These are phyloP conservation scores for Niebla homalea DNA, from an alignment of 495 filamentous ascomycete species.

Conservation along the genomic window DNA sequence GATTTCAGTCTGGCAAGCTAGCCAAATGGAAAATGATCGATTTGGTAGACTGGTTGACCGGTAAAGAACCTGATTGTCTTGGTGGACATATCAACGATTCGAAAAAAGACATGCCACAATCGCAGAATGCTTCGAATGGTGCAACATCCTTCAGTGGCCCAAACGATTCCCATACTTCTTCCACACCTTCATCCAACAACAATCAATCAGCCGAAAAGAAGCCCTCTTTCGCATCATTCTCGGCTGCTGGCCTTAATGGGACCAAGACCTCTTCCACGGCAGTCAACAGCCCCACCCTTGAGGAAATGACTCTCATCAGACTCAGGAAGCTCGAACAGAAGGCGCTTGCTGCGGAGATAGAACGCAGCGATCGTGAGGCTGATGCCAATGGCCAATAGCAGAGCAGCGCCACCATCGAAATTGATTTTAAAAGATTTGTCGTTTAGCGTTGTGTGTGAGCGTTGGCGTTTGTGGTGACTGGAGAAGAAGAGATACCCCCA, in stretches of 20 bases:
- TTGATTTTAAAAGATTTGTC: not conserved
- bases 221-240: conserved; percentile 38
- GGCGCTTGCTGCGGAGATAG: conserved; percentile 41
- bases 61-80: conserved; percentile 35
- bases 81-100: not conserved
- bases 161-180: conserved; percentile 2
- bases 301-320: conserved; percentile 48
- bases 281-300: conserved; percentile 34
- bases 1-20: conserved; percentile 32
- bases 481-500: conserved; percentile 10
- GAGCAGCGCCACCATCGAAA: too few species aligned
- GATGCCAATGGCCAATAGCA: conserved; percentile 24
- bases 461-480: conserved; percentile 2
- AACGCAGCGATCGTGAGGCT: conserved; percentile 36
- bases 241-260: conserved; percentile 22
- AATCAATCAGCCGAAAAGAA: conserved; percentile 22
- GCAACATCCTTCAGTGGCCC: not conserved
- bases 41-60: conserved; percentile 43
- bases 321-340: conserved; percentile 48
- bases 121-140: conserved; percentile 7
- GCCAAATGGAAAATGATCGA: conserved; percentile 35
- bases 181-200: conserved; percentile 1
- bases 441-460: not conserved
- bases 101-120: conserved; percentile 7
- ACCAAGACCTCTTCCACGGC: conserved; percentile 22